Percentiles rank a stretch among this genome's conserved stretches.
These are phyloP conservation scores for Comarum palustre DNA, from an alignment of 306 rosid genomes.

Conservation along the genomic window DNA sequence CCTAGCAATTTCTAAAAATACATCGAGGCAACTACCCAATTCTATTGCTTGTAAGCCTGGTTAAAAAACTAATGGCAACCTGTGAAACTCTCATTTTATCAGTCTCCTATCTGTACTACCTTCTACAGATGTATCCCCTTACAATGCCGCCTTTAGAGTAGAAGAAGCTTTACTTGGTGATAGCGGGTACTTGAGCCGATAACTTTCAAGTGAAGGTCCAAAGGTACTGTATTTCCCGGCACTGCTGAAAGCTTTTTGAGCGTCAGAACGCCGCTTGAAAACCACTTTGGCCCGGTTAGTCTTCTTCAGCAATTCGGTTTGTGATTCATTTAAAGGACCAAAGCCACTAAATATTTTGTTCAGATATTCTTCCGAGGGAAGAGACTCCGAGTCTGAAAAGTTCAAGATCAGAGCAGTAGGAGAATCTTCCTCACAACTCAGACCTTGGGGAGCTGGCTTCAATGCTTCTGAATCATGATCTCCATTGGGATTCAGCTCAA, in stretches of 20 bases:
- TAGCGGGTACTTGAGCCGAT: slow-evolving; percentile 66
- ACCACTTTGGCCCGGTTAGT: slow-evolving; percentile 66
- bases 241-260: slow-evolving; percentile 79
- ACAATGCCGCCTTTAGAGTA: slow-evolving; percentile 27
- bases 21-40: slow-evolving; percentile 18
- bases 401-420: slow-evolving; percentile 69
- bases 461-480: slow-evolving; percentile 30
- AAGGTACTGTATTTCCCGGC: slow-evolving; percentile 77
- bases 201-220: slow-evolving; percentile 75
- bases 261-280: slow-evolving; percentile 53
- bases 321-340: slow-evolving; percentile 53
- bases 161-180: slow-evolving; percentile 26
- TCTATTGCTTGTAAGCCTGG: neutral
- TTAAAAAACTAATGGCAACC: neutral
- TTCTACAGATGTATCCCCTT: slow-evolving; percentile 28
- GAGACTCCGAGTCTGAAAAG: slow-evolving; percentile 51
- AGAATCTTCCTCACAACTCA: slow-evolving; percentile 30
- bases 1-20: slow-evolving; percentile 18
- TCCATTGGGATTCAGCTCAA: slow-evolving; percentile 14
- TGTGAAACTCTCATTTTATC: neutral
- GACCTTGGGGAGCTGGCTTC: slow-evolving; percentile 24
- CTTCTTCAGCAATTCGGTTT: slow-evolving; percentile 64
- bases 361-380: slow-evolving; percentile 57
- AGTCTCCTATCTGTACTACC: slow-evolving; percentile 25
- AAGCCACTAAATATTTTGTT: slow-evolving; percentile 54